Base-by-base conservation (phyloP, 768 basidiomycete species). In the Hygrocybe coccinea region DNA sequence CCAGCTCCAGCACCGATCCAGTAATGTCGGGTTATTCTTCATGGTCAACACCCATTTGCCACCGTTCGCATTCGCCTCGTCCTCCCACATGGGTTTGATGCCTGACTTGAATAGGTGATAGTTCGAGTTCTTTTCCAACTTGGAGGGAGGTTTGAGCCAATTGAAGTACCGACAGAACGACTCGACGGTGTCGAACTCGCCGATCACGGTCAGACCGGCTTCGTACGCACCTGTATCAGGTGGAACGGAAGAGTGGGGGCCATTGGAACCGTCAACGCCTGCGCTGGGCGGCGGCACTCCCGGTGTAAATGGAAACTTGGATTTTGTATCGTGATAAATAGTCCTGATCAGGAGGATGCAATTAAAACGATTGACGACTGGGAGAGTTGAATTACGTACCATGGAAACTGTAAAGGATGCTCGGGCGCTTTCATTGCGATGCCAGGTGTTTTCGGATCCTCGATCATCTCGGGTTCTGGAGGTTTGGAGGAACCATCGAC, bases 31-130 rank as follows among this genome's bases (percentile, higher is more conserved):
- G 60, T 86, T 89, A 63, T 87, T 86, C 76, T 88, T 87, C 86
- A 95, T 91, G 64, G 91, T 91, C 55, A 97, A 70, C 17, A 94
- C 91, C 94, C 94, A 97, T 73, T 94, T 95, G 35, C 94, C 94
- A 17, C 94, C 94, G 52, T 86, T 81, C 22, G 89, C 88, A 65
- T 97, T 97, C 52, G 91, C 89, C 29, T 82, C 82, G 68, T 95
- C 94, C 73, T 95, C 94, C 93, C 93, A 97, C 94, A 97, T 95
- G 12, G 91, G 91, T 66, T 92, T 91, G 76, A 94, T 94, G 15
- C 90, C 90, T 19, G 83, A 79, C 73, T 95, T 95, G 82, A 97
- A 97, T 54, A 97, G 79, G 67, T 97, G 94, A 64, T 95, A 94
- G 72, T 97, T 97, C 45, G 88, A 87, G 72, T 91, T 92, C 64